phyloP scores from a whole-genome alignment of 345 rosid genomes.

The Rhodomyrtus tomentosa region DNA sequence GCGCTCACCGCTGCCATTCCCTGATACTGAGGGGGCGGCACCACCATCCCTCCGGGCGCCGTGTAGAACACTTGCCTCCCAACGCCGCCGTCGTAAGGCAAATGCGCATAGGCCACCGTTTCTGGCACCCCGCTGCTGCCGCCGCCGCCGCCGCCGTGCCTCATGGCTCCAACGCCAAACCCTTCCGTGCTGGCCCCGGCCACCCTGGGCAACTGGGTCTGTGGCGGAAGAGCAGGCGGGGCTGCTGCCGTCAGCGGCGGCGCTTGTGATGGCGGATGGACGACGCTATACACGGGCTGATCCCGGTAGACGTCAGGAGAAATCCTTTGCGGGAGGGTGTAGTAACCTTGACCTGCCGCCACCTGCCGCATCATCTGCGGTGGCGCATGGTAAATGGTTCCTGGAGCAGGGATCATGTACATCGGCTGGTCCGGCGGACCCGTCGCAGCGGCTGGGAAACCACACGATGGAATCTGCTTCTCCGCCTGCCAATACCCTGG shows the following conservation, averaged over 20 bases:
- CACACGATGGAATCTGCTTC: slow-evolving; percentile 39
- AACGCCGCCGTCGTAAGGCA: slow-evolving; percentile 37
- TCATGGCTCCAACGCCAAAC: slow-evolving; percentile 10
- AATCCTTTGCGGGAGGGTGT: slow-evolving; percentile 49
- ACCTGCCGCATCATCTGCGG: slow-evolving; percentile 24
- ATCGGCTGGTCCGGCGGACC: slow-evolving; percentile 43
- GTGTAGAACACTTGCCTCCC: slow-evolving; percentile 71
- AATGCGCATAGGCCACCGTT: slow-evolving; percentile 38
- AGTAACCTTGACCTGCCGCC: slow-evolving; percentile 66
- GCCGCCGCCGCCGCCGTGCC: slow-evolving; percentile 16
- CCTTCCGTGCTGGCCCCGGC: background rate
- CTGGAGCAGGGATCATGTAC: slow-evolving; percentile 46
- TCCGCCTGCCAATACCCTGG: slow-evolving; percentile 52
- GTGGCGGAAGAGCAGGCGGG: slow-evolving; percentile 1
- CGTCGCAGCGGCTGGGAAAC: slow-evolving; percentile 28
- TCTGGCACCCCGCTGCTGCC: slow-evolving; percentile 16
- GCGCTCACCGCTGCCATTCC: slow-evolving; percentile 36
- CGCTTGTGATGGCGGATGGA: slow-evolving; percentile 18
- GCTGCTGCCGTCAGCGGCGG: slow-evolving; percentile 22
- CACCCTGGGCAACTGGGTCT: background rate
- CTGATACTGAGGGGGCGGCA: slow-evolving; percentile 35
- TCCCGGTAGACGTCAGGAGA: slow-evolving; percentile 65
- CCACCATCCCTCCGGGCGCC: slow-evolving; percentile 28
- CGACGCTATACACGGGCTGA: slow-evolving; percentile 46
- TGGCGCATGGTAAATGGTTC: slow-evolving; percentile 24